Percentiles rank a stretch among this genome's conserved stretches.
These are phyloP conservation scores for Lactifluus subvellereus DNA, from an alignment of 768 basidiomycete genomes.

Conservation along the genomic window DNA sequence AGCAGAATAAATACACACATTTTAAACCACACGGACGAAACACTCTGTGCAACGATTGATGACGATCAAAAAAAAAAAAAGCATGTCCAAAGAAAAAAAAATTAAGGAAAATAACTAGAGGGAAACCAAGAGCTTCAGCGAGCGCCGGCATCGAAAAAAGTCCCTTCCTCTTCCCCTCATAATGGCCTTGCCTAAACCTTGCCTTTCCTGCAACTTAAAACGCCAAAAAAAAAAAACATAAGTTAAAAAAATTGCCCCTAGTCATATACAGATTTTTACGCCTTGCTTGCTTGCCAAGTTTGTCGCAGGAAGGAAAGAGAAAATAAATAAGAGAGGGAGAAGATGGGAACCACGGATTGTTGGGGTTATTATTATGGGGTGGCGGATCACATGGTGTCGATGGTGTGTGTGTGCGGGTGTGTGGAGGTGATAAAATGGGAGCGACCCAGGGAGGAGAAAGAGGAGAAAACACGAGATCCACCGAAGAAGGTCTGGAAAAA, in stretches of 20 bases:
- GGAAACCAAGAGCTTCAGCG: background rate
- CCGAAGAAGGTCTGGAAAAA: background rate
- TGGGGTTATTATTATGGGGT: background rate
- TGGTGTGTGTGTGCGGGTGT: no score
- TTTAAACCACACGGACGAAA: background rate
- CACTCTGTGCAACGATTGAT: background rate
- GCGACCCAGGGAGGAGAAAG: background rate
- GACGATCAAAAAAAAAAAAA: background rate
- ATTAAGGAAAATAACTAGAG: background rate
- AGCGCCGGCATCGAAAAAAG: background rate
- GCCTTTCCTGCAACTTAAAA: background rate
- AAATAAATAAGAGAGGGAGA: background rate
- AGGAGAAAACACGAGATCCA: background rate
- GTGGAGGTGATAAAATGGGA: background rate
- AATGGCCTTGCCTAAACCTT: background rate
- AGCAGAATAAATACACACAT: conserved; percentile 19
- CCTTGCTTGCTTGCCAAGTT: background rate
- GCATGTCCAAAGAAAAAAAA: background rate
- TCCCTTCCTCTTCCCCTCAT: background rate
- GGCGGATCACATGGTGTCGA: no score
- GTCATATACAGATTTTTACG: conserved; percentile 3
- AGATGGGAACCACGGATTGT: background rate
- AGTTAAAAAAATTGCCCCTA: conserved; percentile 13
- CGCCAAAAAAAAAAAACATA: background rate
- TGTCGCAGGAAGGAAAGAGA: background rate